phyloP scores from a whole-genome alignment of 768 basidiomycete species.

The Mycena metata region DNA sequence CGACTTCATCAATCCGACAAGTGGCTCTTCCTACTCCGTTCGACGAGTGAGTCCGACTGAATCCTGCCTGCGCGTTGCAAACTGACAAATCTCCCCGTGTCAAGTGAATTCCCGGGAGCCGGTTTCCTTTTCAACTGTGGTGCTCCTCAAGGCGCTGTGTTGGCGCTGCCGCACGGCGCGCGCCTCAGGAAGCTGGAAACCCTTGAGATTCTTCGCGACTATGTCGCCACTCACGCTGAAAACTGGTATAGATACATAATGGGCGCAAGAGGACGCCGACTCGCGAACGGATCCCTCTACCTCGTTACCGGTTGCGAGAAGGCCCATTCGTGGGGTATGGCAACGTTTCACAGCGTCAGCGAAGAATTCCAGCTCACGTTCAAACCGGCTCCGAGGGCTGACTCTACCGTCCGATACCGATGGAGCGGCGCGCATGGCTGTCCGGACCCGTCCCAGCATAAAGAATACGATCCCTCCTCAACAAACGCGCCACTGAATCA shows the following conservation, averaged over 20 bases:
- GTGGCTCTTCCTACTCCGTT: too few species aligned
- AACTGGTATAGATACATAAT: constrained; percentile 36
- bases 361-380: background rate
- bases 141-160: constrained; percentile 29
- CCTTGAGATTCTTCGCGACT: constrained; percentile 7
- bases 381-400: background rate
- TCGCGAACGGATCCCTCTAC: constrained; percentile 31
- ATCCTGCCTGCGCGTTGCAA: too few species aligned
- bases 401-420: background rate
- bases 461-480: background rate
- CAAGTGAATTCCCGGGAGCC: background rate
- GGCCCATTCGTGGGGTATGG: constrained; percentile 34
- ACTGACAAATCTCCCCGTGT: too few species aligned
- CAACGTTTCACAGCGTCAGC: constrained; percentile 15
- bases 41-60: too few species aligned
- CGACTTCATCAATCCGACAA: too few species aligned
- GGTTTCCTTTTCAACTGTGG: background rate
- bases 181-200: constrained; percentile 20
- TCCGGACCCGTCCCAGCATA: background rate
- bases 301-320: constrained; percentile 41
- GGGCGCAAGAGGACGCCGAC: constrained; percentile 8
- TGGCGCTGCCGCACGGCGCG: constrained; percentile 35
- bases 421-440: background rate
- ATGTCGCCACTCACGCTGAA: constrained; percentile 32
- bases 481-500: background rate